Evolutionary conservation across 2,329 filamentous ascomycete genomes (phyloP).

Genomic region (Aphanoascus verrucosus): DNA sequence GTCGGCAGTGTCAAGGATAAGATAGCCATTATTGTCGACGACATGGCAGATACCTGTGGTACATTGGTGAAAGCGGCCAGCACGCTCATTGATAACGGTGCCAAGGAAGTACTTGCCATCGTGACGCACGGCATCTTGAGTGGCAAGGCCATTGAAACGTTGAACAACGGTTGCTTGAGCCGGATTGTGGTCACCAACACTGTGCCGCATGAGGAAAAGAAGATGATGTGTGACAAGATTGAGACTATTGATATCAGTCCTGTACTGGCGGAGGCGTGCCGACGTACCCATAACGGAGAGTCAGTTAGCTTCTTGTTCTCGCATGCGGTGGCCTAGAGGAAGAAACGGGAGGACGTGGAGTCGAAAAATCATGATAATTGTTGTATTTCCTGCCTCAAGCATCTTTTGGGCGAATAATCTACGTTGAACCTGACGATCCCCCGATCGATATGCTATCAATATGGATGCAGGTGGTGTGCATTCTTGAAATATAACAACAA

Average conservation of each 20-base stretch:
- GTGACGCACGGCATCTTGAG: constrained; percentile 90
- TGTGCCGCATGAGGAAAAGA: constrained; percentile 70
- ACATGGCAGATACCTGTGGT: constrained; percentile 95
- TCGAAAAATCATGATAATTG: not conserved
- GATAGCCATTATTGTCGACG: constrained; percentile 90
- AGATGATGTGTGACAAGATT: constrained; percentile 64
- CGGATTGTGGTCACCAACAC: constrained; percentile 87
- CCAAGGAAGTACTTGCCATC: constrained; percentile 80
- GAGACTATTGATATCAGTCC: constrained; percentile 87
- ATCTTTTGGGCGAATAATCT: not conserved
- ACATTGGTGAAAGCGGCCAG: constrained; percentile 80
- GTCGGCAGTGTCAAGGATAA: constrained; percentile 87
- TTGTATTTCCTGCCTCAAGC: not conserved
- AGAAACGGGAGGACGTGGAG: not conserved
- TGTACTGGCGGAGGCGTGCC: constrained; percentile 47
- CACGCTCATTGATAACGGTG: constrained; percentile 76
- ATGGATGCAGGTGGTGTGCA: too few relatives aligned
- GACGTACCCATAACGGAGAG: constrained; percentile 43
- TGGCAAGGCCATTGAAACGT: constrained; percentile 73
- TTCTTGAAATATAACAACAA: too few relatives aligned
- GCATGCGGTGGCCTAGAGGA: constrained; percentile 33
- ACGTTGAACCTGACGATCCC: not conserved
- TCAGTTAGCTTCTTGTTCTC: constrained; percentile 43
- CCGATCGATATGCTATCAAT: too few relatives aligned
- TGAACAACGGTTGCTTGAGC: constrained; percentile 66